Percentiles rank a stretch among this genome's conserved stretches.
phyloP scores from a whole-genome alignment of 1,139 yeast species.

The Candida tetrigidarum region DNA sequence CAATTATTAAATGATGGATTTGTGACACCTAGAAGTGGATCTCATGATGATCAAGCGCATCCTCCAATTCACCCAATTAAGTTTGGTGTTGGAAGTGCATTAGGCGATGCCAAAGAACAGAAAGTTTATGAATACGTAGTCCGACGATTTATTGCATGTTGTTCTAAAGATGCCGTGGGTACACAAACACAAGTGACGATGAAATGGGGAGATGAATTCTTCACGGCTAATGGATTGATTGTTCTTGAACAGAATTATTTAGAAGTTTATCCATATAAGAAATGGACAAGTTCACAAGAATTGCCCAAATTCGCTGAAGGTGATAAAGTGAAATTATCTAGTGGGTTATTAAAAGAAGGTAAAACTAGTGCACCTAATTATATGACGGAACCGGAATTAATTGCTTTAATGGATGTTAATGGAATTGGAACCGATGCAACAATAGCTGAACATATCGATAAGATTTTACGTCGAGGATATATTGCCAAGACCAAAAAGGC shows the following conservation, averaged over 20 bases:
- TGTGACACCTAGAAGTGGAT: constrained; percentile 74
- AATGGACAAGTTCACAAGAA: constrained; percentile 72
- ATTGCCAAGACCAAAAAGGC: constrained; percentile 52
- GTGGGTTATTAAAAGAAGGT: constrained; percentile 70
- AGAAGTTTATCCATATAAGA: constrained; percentile 77
- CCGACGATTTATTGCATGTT: constrained; percentile 87
- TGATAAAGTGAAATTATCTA: constrained; percentile 55
- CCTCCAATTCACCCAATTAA: constrained; percentile 97
- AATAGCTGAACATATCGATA: constrained; percentile 96
- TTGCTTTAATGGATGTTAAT: constrained; percentile 93
- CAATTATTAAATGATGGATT: constrained; percentile 40
- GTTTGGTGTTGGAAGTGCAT: constrained; percentile 37
- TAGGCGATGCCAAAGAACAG: constrained; percentile 54
- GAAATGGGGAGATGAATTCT: constrained; percentile 79
- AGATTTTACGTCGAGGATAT: constrained; percentile 70
- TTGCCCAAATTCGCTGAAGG: constrained; percentile 69
- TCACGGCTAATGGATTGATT: constrained; percentile 69
- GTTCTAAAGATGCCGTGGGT: constrained; percentile 91
- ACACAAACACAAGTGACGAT: constrained; percentile 62
- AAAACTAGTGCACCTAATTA: constrained; percentile 79
- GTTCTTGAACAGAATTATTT: constrained; percentile 77
- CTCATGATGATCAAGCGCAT: constrained; percentile 92
- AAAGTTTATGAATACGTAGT: constrained; percentile 88
- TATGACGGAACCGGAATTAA: constrained; percentile 90
- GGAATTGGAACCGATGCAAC: constrained; percentile 99